Percentiles rank a stretch among this genome's conserved stretches.
phyloP scores from a whole-genome alignment of 129 eudicot genomes.

The Escallonia rubra region DNA sequence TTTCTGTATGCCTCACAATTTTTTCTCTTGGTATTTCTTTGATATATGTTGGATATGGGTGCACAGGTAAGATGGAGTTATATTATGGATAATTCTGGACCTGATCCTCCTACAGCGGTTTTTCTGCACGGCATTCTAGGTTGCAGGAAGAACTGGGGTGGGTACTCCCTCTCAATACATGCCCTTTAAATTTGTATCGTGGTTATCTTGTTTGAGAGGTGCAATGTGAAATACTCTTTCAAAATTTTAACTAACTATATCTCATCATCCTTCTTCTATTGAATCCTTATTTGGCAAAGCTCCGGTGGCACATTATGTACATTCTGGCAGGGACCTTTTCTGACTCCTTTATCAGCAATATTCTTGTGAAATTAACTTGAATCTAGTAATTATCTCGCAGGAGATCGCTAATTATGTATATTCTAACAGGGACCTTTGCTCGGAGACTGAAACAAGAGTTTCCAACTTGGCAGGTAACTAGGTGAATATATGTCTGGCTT shows the following conservation, averaged over 20 bases:
- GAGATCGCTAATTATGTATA: neutral
- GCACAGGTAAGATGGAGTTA: constrained; percentile 89
- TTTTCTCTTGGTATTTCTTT: neutral
- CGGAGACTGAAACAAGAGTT: constrained; percentile 84
- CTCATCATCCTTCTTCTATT: too few species aligned
- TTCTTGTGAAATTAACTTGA: neutral
- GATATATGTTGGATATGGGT: constrained; percentile 17
- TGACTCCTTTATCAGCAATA: neutral
- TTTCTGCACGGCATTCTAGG: constrained; percentile 94
- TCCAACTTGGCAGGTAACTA: constrained; percentile 88
- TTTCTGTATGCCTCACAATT: neutral
- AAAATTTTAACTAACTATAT: too few species aligned
- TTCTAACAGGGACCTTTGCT: constrained; percentile 76
- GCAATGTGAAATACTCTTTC: neutral
- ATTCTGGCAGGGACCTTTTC: neutral
- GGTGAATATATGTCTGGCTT: constrained; percentile 5
- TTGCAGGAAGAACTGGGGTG: constrained; percentile 98
- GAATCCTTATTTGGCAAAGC: neutral
- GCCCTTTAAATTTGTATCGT: too few species aligned
- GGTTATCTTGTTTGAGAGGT: neutral
- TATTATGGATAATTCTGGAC: constrained; percentile 59
- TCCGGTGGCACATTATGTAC: neutral
- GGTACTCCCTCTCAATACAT: constrained; percentile 12
- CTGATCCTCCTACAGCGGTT: constrained; percentile 94
- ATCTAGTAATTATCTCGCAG: constrained; percentile 3